phyloP scores from a whole-genome alignment of 2,329 filamentous ascomycete species.

The Ceratocystiopsis minuta region DNA sequence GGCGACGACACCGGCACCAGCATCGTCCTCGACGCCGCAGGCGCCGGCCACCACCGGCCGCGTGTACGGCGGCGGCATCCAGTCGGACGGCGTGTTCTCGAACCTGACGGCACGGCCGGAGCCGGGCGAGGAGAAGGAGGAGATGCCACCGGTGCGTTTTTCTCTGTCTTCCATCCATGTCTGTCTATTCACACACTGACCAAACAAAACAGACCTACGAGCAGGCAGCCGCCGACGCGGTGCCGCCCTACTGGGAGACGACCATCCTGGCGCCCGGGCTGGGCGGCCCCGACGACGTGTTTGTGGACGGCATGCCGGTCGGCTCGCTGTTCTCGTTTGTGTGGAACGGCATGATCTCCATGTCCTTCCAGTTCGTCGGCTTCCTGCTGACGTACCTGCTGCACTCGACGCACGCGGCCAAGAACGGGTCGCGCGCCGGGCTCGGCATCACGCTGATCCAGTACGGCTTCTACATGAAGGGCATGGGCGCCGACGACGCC shows the following conservation, averaged over 20 bases:
- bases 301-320: slow-evolving; percentile 87
- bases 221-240: slow-evolving; percentile 89
- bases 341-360: slow-evolving; percentile 92
- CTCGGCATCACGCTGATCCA: slow-evolving; percentile 91
- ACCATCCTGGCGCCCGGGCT: slow-evolving; percentile 89
- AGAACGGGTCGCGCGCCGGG: slow-evolving; percentile 88
- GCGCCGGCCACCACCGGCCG: slow-evolving; percentile 12
- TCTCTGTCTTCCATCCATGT: not conserved
- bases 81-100: slow-evolving; percentile 88
- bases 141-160: slow-evolving; percentile 70
- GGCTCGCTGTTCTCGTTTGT: slow-evolving; percentile 74
- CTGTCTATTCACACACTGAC: slow-evolving; percentile 1
- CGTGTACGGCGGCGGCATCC: slow-evolving; percentile 55
- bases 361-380: slow-evolving; percentile 91
- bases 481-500: slow-evolving; percentile 20
- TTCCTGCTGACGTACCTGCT: slow-evolving; percentile 96
- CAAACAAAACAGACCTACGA: slow-evolving; percentile 59
- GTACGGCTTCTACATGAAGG: slow-evolving; percentile 92
- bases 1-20: slow-evolving; percentile 15
- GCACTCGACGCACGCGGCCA: slow-evolving; percentile 93
- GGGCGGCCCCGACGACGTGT: slow-evolving; percentile 83
- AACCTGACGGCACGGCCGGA: slow-evolving; percentile 87
- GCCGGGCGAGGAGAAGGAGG: slow-evolving; percentile 60
- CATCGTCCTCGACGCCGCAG: not conserved
- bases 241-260: slow-evolving; percentile 97